Base-by-base conservation (phyloP, 129 eudicot species). In the Lactuca sativa region DNA sequence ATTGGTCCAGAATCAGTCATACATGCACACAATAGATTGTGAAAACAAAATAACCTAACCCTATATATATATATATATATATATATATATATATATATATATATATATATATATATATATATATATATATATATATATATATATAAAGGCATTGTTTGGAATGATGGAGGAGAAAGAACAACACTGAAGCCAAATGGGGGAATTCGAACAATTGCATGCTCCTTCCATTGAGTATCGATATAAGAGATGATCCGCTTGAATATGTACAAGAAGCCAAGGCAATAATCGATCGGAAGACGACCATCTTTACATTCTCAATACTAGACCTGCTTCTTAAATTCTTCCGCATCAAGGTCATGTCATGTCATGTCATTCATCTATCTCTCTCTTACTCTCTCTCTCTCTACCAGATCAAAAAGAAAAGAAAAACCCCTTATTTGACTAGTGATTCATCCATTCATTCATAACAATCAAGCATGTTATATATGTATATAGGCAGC, bases 151-250 rank as follows among this genome's bases (percentile, higher is more conserved):
- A 6, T 66, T 83, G 43, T 81, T 85, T 16, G 86, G 83, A 66
- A 80, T 86, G 82, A 86, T 83, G 92, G 83, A 81, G 74, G 84
- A n/a, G n/a, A n/a, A n/a, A 78, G 56, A 71, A 76, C 53, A 51
- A 1, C 48, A 66, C 78, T 0, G 75, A 86, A 60, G 84, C 79
- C 0, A 84, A 66, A 62, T 81, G 81, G 83, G 93, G 93, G 8
- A 83, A 84, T 61, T 75, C 76, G 79, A 59, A 78, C 4, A 85
- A 86, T n/a, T 84, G 61, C 56, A 81, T 81, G 57, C 72, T 83
- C 5, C 71, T 86, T 9, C 86, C 89, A 31, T 83, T 86, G 56
- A 73, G 59, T 48, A 66, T 86, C 48, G 85, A 58, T n/a, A 31
- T 83, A 18, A 69, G 86, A 56, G 83, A 76, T 44, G 83, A 86